Percentiles rank a stretch among this genome's conserved stretches.
These are phyloP conservation scores for Sporothrix euskadiensis DNA, from an alignment of 2,329 filamentous ascomycete genomes.

Conservation along the genomic window DNA sequence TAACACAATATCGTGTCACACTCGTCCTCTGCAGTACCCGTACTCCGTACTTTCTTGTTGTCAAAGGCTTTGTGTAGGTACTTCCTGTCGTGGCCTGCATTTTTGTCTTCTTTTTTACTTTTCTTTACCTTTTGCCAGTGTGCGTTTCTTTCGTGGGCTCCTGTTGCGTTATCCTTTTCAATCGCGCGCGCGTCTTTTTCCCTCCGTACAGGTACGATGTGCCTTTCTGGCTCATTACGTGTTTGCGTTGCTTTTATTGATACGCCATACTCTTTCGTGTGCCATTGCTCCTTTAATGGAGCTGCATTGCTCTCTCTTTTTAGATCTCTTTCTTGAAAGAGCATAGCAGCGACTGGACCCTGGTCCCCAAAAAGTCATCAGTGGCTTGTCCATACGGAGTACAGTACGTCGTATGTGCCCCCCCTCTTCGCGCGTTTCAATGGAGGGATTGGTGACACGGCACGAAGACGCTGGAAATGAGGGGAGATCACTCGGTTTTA, in stretches of 20 bases:
- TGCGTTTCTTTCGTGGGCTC: not conserved
- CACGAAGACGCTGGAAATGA: not conserved
- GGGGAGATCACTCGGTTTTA: not conserved
- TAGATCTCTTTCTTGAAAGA: slow-evolving; percentile 11
- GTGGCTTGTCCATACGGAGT: not conserved
- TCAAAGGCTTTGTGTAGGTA: not conserved
- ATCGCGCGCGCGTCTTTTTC: not conserved
- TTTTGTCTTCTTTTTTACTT: not conserved
- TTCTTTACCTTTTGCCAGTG: not conserved
- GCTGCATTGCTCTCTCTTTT: not conserved
- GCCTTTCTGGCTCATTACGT: not conserved
- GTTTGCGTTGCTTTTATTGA: not conserved
- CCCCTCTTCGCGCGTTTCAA: not conserved
- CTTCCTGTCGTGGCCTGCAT: not conserved
- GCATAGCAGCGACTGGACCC: not conserved
- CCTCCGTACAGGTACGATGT: too few relatives aligned
- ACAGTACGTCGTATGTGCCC: too few relatives aligned
- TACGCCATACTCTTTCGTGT: not conserved
- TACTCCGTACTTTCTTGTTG: not conserved
- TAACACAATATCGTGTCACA: not conserved
- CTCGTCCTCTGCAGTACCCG: not conserved
- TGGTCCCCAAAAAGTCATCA: not conserved
- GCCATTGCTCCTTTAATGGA: not conserved
- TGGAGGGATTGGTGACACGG: not conserved
- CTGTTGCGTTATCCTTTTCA: not conserved